Conservation (phyloP, 352 stramenopile species). For the Thraustochytrium sp. region DNA sequence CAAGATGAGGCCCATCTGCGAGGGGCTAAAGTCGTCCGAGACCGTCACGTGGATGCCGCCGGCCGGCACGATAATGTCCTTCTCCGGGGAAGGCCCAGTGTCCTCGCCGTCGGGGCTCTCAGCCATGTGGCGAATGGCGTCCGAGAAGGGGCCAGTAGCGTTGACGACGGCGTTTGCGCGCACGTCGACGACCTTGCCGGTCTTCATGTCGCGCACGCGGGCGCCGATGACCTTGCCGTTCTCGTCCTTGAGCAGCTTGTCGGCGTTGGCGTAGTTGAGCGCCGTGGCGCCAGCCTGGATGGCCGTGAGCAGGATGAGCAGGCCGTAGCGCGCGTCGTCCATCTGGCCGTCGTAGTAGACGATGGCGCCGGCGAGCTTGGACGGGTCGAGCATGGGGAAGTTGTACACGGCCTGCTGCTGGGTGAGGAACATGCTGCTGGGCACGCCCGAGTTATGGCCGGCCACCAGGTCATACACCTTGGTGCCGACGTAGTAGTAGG, state of each 20-base stretch:
- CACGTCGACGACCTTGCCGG: slow-evolving; percentile 79
- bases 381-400: slow-evolving; percentile 84
- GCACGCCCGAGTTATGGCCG: slow-evolving; percentile 74
- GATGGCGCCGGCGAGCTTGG: slow-evolving; percentile 81
- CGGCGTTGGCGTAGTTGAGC: slow-evolving; percentile 82
- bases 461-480: slow-evolving; percentile 87
- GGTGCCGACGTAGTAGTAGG: slow-evolving; percentile 84
- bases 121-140: slow-evolving; percentile 76
- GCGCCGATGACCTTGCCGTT: slow-evolving; percentile 71
- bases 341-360: slow-evolving; percentile 71
- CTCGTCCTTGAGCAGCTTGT: slow-evolving; percentile 70
- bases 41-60: slow-evolving; percentile 89
- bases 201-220: slow-evolving; percentile 75
- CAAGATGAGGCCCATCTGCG: slow-evolving; percentile 88
- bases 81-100: not conserved
- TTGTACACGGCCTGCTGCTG: slow-evolving; percentile 79
- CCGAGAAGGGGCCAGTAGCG: slow-evolving; percentile 87
- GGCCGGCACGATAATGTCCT: slow-evolving; percentile 82
- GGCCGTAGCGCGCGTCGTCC: slow-evolving; percentile 89
- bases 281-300: slow-evolving; percentile 82
- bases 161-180: slow-evolving; percentile 82
- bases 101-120: slow-evolving; percentile 70
- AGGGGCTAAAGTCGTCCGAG: slow-evolving; percentile 86
- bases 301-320: slow-evolving; percentile 86
- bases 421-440: slow-evolving; percentile 74